Percentiles rank a stretch among this genome's conserved stretches.
These are phyloP conservation scores for Fonsecaea monophora DNA, from an alignment of 2,329 filamentous ascomycete genomes.

Conservation along the genomic window DNA sequence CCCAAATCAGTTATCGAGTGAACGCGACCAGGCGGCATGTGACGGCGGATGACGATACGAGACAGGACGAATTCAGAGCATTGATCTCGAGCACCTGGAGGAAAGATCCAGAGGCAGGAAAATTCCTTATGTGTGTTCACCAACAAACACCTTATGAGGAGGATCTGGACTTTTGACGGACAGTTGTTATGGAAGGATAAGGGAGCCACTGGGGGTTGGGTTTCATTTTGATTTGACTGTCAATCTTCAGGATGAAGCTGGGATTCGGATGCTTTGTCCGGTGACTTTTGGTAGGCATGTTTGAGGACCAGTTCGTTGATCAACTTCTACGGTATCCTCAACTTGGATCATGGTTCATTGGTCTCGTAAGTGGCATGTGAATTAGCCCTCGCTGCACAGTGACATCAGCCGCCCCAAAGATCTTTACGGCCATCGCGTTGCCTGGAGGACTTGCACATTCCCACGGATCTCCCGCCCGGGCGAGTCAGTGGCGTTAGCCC, in stretches of 20 bases:
- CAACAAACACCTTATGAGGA: conserved; percentile 40
- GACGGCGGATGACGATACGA: conserved; percentile 32
- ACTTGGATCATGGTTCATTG: not conserved
- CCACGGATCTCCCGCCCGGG: conserved; percentile 17
- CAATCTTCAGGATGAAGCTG: not conserved
- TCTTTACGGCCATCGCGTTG: not conserved
- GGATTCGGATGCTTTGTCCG: not conserved
- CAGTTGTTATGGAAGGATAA: not conserved
- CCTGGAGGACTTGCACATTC: not conserved
- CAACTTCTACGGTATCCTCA: not conserved
- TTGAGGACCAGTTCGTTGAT: not conserved
- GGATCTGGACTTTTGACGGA: conserved; percentile 23
- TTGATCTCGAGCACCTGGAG: conserved; percentile 39
- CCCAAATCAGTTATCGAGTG: conserved; percentile 38
- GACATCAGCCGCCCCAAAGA: conserved; percentile 25
- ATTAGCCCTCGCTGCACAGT: conserved; percentile 22
- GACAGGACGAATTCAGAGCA: conserved; percentile 37
- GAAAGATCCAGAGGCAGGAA: conserved; percentile 36
- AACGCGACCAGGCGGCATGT: conserved; percentile 36
- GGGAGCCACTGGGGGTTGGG: not conserved
- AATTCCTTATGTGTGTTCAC: conserved; percentile 38
- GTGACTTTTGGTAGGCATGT: not conserved
- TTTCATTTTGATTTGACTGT: not conserved
- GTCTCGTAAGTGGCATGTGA: conserved; percentile 8
- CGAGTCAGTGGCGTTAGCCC: conserved; percentile 18